Evolutionary conservation across 192 early-diverging fungal genomes (phyloP).

Genomic region (Rhizophagus clarus): DNA sequence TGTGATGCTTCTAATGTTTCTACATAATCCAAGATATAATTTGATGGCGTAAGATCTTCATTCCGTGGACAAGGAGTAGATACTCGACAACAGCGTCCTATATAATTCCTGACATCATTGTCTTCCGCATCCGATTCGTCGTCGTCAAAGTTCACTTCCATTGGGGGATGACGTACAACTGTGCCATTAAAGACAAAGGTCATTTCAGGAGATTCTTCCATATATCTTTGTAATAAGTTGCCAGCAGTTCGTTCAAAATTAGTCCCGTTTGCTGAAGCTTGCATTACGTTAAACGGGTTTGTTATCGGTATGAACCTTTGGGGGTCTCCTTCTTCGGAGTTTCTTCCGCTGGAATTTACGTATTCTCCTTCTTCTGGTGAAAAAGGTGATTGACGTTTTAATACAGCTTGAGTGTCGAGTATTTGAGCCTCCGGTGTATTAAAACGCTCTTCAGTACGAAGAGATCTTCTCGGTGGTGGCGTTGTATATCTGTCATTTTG

Average conservation of each 20-base stretch:
- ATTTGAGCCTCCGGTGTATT: not conserved
- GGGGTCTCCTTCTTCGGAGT: not conserved
- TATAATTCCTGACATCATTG: no score
- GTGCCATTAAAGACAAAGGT: not conserved
- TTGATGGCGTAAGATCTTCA: no score
- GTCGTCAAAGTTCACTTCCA: no score
- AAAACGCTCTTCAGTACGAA: not conserved
- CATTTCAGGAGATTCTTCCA: not conserved
- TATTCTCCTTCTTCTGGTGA: not conserved
- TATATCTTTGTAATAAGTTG: not conserved
- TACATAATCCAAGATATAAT: no score
- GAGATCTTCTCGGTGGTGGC: not conserved
- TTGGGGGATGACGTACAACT: not conserved
- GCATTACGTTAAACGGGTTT: not conserved
- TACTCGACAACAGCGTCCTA: no score
- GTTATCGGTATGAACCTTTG: not conserved
- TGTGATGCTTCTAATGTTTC: no score
- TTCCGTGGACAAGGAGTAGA: no score
- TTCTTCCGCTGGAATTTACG: not conserved
- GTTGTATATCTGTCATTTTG: not conserved
- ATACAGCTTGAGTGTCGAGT: not conserved
- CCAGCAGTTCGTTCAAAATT: not conserved
- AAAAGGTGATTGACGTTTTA: not conserved
- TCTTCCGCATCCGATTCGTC: no score
- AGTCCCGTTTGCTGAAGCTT: not conserved